Conservation (phyloP, 1,284 basidiomycete genomes). For the Irpex sp. region DNA sequence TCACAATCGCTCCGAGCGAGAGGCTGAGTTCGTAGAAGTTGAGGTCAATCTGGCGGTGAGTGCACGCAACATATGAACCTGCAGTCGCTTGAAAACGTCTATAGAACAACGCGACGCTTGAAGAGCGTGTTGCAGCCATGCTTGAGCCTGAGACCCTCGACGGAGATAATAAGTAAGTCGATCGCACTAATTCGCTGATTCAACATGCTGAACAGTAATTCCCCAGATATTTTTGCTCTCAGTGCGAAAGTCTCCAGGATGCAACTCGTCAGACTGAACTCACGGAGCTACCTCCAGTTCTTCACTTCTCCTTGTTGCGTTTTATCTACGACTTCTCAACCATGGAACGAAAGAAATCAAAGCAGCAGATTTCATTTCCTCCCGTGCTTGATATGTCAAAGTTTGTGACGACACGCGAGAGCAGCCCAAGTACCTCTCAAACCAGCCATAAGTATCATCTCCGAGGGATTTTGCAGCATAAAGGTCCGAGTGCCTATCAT, state of each 20-base stretch:
- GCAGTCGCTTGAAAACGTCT: slow-evolving; percentile 4
- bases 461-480: slow-evolving; percentile 80
- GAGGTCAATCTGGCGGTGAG: slow-evolving; percentile 78
- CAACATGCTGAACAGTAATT: background rate
- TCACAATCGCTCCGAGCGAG: slow-evolving; percentile 59
- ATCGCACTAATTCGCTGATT: background rate
- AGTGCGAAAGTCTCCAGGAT: slow-evolving; percentile 67
- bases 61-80: background rate
- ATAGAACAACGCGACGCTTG: slow-evolving; percentile 69
- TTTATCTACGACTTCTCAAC: slow-evolving; percentile 83
- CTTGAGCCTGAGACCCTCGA: slow-evolving; percentile 69
- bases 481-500: slow-evolving; percentile 84
- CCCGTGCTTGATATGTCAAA: slow-evolving; percentile 67
- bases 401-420: slow-evolving; percentile 40
- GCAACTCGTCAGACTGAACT: slow-evolving; percentile 76
- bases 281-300: slow-evolving; percentile 70
- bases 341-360: slow-evolving; percentile 81
- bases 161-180: slow-evolving; percentile 74
- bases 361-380: slow-evolving; percentile 75
- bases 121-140: slow-evolving; percentile 62
- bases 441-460: slow-evolving; percentile 63
- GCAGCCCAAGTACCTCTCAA: slow-evolving; percentile 15
- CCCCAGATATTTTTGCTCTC: slow-evolving; percentile 72
- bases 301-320: slow-evolving; percentile 87
- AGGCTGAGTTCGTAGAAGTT: slow-evolving; percentile 76